Percentiles rank a stretch among this genome's conserved stretches.
Conservation (phyloP, 257 asterid genomes). For the Pogostemon cablin region DNA sequence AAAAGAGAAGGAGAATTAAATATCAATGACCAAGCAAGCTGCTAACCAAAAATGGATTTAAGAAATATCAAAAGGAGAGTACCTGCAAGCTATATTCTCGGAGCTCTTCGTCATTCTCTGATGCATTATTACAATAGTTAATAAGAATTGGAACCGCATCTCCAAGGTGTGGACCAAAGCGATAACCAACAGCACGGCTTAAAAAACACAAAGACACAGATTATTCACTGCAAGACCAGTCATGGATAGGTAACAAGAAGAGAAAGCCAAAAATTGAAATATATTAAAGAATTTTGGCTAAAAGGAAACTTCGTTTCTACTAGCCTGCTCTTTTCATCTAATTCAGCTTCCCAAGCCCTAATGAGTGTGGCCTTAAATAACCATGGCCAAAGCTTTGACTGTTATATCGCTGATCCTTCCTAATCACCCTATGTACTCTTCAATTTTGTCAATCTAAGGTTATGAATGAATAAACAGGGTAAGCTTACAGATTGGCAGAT, state of each 20-base stretch:
- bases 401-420: conserved; percentile 9
- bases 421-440: background rate
- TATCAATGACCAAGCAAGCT: background rate
- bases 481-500: conserved; percentile 15
- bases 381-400: conserved; percentile 3
- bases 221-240: conserved; percentile 29
- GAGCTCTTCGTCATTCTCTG: conserved; percentile 99
- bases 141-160: conserved; percentile 89
- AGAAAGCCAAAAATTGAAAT: conserved; percentile 17
- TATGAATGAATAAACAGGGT: conserved; percentile 10
- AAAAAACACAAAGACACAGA: conserved; percentile 30
- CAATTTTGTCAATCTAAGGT: conserved; percentile 26
- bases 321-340: conserved; percentile 21
- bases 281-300: background rate
- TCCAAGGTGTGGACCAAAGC: conserved; percentile 98
- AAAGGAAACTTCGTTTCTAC: conserved; percentile 17
- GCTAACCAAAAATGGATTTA: background rate
- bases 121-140: conserved; percentile 84
- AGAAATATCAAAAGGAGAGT: conserved; percentile 20
- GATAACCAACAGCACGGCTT: conserved; percentile 99
- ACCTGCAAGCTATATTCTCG: conserved; percentile 99
- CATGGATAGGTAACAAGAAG: conserved; percentile 5
- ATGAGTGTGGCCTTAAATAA: background rate
- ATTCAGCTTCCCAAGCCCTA: conserved; percentile 27
- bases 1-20: conserved; percentile 24